Base-by-base conservation (phyloP, 768 basidiomycete species). In the Kwoniella sp. region DNA sequence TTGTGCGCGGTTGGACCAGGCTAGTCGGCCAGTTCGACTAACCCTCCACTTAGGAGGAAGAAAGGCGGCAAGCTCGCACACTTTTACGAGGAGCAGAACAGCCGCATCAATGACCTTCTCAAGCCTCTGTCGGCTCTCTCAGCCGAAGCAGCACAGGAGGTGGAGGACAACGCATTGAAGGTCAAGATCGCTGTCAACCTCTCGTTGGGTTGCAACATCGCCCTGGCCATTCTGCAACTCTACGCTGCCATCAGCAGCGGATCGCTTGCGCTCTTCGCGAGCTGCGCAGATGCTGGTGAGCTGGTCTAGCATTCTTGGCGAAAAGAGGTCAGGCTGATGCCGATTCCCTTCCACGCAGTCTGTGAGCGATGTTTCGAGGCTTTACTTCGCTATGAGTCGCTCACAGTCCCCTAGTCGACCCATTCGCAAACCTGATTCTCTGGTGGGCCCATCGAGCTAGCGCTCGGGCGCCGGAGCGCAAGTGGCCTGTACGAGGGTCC, bases 401-500 rank as follows among this genome's bases (percentile, higher is more conserved):
- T 32, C 2, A 22, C 20, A 32, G 40, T 23, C 17, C 32, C 15
- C 0, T 47, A 61, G 63, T 75, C 41, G 75, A 76, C 46, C 76
- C 76, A 2, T 63, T 73, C n/a, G 76, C 76, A 31, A 75, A 76
- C 45, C 48, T 75, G 12, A 60, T 76, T 17, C 65, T 77, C 15
- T 73, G 71, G 87, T 14, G 88, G 85, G 77, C 92, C 2, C 85
- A 98, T 74, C 78, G 78, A 60, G 85, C 89, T 63, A 84, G 89
- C 1, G 75, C 65, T 10, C 79, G 62, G 28, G 79, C 93, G 56
- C 90, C 95, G 65, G 60, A 77, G 36, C 88, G 85, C 73, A 87
- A 87, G 60, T 96, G 89, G 91, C 90, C 92, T 25, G 86, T 89
- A 3, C 85, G 91, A 42, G 90, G 90, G 31, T 82, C 86, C n/a